Evolutionary conservation across 345 rosid species (phyloP).

Genomic region (Salix viminalis): DNA sequence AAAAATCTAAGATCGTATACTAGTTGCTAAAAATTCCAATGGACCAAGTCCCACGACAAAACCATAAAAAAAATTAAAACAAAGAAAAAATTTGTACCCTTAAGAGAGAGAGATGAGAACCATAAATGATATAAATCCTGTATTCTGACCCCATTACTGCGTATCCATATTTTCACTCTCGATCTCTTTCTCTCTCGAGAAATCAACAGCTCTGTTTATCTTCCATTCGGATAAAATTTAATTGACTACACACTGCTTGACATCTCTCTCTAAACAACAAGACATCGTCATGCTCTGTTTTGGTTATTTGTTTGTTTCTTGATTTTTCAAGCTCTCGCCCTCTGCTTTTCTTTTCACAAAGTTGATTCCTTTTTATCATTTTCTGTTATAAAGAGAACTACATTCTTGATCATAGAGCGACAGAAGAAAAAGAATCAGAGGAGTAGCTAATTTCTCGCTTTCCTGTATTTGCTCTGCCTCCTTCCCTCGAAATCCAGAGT

Average conservation of each 20-base stretch:
- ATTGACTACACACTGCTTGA: neutral
- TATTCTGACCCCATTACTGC: neutral
- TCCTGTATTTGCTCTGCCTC: neutral
- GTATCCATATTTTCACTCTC: neutral
- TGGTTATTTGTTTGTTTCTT: neutral
- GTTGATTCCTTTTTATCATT: constrained; percentile 11
- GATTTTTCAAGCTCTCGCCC: neutral
- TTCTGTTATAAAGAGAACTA: neutral
- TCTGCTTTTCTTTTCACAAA: constrained; percentile 16
- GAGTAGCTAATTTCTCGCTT: neutral
- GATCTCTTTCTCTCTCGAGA: neutral
- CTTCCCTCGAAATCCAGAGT: neutral
- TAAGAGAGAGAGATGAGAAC: neutral
- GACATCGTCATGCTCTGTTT: neutral
- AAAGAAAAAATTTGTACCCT: neutral
- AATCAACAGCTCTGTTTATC: neutral
- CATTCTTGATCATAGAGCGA: neutral
- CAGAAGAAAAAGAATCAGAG: neutral
- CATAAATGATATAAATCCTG: constrained; percentile 3
- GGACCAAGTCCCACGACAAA: neutral
- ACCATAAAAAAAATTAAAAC: neutral
- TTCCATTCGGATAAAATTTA: neutral
- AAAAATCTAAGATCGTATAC: neutral
- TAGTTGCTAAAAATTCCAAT: neutral
- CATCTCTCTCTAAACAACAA: constrained; percentile 1